Evolutionary conservation across 2,329 filamentous ascomycete species (phyloP).

Genomic region (Neonectria punicea): DNA sequence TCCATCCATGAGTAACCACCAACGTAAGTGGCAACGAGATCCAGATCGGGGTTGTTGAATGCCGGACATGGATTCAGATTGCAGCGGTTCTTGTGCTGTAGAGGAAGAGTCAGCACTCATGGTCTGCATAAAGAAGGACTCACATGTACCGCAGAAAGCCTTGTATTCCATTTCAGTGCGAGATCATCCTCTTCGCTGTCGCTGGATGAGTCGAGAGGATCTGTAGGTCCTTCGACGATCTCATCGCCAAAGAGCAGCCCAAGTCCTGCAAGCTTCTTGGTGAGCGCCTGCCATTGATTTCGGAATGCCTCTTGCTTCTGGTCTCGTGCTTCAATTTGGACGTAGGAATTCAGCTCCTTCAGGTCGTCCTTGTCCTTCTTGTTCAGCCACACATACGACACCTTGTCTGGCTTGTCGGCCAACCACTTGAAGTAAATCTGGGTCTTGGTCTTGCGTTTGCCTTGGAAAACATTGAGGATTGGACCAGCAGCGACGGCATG

Average conservation of each 20-base stretch:
- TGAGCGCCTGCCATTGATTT: slow-evolving; percentile 26
- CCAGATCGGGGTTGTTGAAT: slow-evolving; percentile 24
- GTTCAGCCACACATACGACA: slow-evolving; percentile 27
- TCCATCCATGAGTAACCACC: slow-evolving; percentile 27
- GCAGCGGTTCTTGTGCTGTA: slow-evolving; percentile 20
- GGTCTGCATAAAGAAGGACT: not conserved
- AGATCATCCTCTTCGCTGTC: slow-evolving; percentile 26
- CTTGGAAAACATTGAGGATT: slow-evolving; percentile 15
- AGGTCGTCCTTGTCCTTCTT: slow-evolving; percentile 20
- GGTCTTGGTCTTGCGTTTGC: slow-evolving; percentile 21
- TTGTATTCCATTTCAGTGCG: slow-evolving; percentile 20
- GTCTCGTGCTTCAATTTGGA: slow-evolving; percentile 5
- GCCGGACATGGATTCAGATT: slow-evolving; percentile 29
- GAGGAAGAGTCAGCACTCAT: not conserved
- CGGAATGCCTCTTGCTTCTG: slow-evolving; percentile 16
- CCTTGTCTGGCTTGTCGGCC: slow-evolving; percentile 15
- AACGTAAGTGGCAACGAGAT: slow-evolving; percentile 27
- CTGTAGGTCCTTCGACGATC: slow-evolving; percentile 5
- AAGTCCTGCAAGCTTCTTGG: slow-evolving; percentile 19
- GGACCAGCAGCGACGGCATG: slow-evolving; percentile 20
- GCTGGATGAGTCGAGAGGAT: slow-evolving; percentile 20
- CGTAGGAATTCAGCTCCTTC: slow-evolving; percentile 15
- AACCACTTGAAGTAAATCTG: slow-evolving; percentile 29
- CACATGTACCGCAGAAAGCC: slow-evolving; percentile 11
- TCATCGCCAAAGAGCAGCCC: slow-evolving; percentile 30